Percentiles rank a stretch among this genome's conserved stretches.
These are phyloP conservation scores for Phialocephala sp. DNA, from an alignment of 2,329 filamentous ascomycete species.

Conservation along the genomic window DNA sequence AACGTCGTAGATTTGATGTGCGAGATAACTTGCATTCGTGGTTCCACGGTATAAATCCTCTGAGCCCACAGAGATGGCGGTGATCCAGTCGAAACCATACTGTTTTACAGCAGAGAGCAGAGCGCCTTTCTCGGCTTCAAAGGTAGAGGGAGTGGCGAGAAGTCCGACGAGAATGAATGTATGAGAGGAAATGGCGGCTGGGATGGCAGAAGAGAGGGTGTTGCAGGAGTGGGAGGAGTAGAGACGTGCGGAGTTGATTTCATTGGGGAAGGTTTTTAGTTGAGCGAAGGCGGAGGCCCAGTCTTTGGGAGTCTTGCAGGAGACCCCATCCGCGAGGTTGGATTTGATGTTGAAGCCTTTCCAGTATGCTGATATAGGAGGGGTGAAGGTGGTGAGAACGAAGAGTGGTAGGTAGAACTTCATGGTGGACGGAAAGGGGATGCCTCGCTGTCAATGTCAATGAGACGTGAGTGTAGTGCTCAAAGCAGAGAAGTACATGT, in stretches of 20 bases:
- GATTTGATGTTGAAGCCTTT: not conserved
- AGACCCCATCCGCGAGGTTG: not conserved
- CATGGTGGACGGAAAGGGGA: not conserved
- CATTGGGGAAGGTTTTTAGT: not conserved
- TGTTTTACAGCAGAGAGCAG: constrained; percentile 69
- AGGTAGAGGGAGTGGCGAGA: constrained; percentile 59
- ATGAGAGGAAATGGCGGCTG: constrained; percentile 79
- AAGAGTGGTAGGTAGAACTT: not conserved
- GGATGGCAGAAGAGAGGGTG: constrained; percentile 70
- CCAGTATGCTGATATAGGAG: constrained; percentile 1
- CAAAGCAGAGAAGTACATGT: not conserved
- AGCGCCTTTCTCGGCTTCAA: constrained; percentile 75
- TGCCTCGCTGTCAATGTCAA: not conserved
- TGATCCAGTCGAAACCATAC: constrained; percentile 72
- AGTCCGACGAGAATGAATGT: constrained; percentile 80
- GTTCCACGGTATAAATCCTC: constrained; percentile 77
- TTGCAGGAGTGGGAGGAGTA: constrained; percentile 13
- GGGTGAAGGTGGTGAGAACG: not conserved
- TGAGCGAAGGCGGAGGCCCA: constrained; percentile 2
- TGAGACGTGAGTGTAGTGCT: not conserved
- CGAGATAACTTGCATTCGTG: constrained; percentile 55
- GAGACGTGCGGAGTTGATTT: constrained; percentile 2
- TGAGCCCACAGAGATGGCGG: constrained; percentile 81
- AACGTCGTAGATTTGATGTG: constrained; percentile 5
- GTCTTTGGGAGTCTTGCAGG: not conserved